These are phyloP conservation scores for Castanea sativa DNA, from an alignment of 306 rosid species.

Conservation along the genomic window DNA sequence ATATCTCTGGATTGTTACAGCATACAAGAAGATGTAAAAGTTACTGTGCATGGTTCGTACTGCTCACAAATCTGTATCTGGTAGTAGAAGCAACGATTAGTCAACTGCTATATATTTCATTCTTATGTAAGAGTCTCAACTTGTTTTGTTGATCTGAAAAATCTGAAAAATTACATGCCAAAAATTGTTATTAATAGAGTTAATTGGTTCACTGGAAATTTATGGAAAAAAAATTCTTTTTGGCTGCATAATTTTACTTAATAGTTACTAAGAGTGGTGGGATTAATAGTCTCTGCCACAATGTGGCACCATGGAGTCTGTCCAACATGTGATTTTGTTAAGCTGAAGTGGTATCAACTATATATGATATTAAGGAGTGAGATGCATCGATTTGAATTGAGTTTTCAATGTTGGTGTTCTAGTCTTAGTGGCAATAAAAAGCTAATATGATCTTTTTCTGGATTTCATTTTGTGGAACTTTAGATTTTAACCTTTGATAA, in stretches of 20 bases:
- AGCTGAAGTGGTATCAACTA: background rate
- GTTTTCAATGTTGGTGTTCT: background rate
- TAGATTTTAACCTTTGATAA: background rate
- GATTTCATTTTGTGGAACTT: background rate
- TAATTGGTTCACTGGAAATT: background rate
- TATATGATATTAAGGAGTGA: background rate
- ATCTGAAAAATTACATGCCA: slow-evolving; percentile 4
- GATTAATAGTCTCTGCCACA: background rate
- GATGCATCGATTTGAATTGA: background rate
- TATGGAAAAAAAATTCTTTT: slow-evolving; percentile 1
- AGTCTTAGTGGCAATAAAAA: background rate
- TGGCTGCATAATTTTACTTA: slow-evolving; percentile 14
- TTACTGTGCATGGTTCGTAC: slow-evolving; percentile 80
- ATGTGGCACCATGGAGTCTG: background rate
- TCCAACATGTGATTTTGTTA: background rate
- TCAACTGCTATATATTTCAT: slow-evolving; percentile 24
- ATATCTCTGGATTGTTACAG: slow-evolving; percentile 93
- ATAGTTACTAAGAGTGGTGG: background rate
- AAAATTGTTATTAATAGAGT: slow-evolving; percentile 4
- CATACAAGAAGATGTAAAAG: slow-evolving; percentile 88
- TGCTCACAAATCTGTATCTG: slow-evolving; percentile 25
- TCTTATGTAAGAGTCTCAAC: slow-evolving; percentile 26
- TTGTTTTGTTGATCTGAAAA: slow-evolving; percentile 14
- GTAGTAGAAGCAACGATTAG: slow-evolving; percentile 7
- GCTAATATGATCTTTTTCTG: background rate